Base-by-base conservation (phyloP, 257 asterid species). In the Primulina tabacum region DNA sequence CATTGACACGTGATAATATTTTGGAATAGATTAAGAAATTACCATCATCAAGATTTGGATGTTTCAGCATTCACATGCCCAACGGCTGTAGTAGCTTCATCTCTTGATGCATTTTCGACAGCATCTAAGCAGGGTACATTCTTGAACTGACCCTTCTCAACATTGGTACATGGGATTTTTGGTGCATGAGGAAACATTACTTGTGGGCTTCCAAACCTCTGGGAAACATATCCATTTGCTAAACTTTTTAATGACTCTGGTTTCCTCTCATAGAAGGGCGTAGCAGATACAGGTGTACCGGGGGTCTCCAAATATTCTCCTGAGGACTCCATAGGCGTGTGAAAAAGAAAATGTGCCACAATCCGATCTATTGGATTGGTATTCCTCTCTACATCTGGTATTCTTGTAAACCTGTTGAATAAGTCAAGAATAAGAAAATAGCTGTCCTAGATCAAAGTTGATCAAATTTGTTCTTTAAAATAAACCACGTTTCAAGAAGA, bases 271-370 rank as follows among this genome's bases (percentile, higher is more conserved):
- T 50, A 74, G 7, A 80, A 71, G 73, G 79, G 76, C 74, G 73
- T 84, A 43, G 85, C 80, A 24, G 86, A 84, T 64, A 75, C 26
- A 56, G 89, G 87, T 5, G 86, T 82, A 68, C 82, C 81, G 10
- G 90, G 82, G 35, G 76, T 68, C 75, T 82, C 91, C 38, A 72
- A 61, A 67, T 74, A 78, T 73, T 82, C 89, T 76, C 85, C 90
- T 8, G 89, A 62, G 34, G 71, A 71, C 60, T 83, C 90, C 0
- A 69, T 67, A 18, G 92, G 90, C 82, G 83, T 78, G 71, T 88
- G 90, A 86, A 92, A 92, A 76, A 92, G 92, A 68, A 92, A 80
- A 83, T 87, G 96, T 40, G 98, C 98, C 70, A 92, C 88, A 18
- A 82, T 76, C 53, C 98, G 92, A 73, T 92, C 98, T 60, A 88